These are phyloP conservation scores for Kwoniella bestiolae DNA, from an alignment of 768 basidiomycete species.

Conservation along the genomic window DNA sequence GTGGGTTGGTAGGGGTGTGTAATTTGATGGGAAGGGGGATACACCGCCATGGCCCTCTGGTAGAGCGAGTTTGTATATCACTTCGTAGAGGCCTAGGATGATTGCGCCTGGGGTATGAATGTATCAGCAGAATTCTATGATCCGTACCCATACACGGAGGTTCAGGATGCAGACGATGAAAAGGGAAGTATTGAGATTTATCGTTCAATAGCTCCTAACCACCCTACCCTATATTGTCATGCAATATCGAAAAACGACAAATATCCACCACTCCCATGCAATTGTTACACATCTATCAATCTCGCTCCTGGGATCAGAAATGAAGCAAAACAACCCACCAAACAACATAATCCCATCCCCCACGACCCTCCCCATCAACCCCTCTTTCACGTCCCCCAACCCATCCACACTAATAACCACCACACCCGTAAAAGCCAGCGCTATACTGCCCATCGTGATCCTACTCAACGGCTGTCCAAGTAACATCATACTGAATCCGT, in stretches of 20 bases:
- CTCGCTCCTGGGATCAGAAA: too few species aligned
- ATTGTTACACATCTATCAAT: too few species aligned
- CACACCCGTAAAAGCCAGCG: slow-evolving; percentile 79
- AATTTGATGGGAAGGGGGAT: background rate
- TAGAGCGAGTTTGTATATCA: slow-evolving; percentile 55
- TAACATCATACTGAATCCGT: slow-evolving; percentile 71
- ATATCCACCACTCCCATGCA: too few species aligned
- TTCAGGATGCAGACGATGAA: too few species aligned
- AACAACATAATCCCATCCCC: slow-evolving; percentile 55
- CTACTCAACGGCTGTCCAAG: slow-evolving; percentile 66
- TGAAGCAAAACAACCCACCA: slow-evolving; percentile 31
- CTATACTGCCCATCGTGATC: slow-evolving; percentile 72
- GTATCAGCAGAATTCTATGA: too few species aligned
- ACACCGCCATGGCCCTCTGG: slow-evolving; percentile 52
- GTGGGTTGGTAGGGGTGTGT: slow-evolving; percentile 30
- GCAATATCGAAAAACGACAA: too few species aligned
- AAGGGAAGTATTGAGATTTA: too few species aligned
- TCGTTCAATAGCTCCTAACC: too few species aligned
- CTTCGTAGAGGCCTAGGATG: slow-evolving; percentile 55
- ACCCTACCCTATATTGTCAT: too few species aligned
- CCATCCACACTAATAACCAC: slow-evolving; percentile 77
- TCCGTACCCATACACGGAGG: too few species aligned
- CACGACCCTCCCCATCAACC: slow-evolving; percentile 25
- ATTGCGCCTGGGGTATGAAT: slow-evolving; percentile 41
- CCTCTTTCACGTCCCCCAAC: slow-evolving; percentile 55